Evolutionary conservation across 73 alveolate genomes (phyloP).

Genomic region (Tetrahymena thermophila): DNA sequence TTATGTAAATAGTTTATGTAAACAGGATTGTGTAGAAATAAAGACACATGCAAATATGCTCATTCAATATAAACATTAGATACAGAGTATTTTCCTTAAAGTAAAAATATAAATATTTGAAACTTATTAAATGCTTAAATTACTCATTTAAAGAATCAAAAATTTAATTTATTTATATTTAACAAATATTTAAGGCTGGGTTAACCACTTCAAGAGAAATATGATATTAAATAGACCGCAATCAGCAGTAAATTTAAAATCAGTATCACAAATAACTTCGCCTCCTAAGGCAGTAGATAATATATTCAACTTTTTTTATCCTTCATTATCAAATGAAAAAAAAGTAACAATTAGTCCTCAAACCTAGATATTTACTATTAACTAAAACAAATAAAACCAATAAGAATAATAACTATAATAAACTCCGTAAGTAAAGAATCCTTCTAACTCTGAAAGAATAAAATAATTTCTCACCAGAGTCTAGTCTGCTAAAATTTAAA

Average conservation of each 20-base stretch:
- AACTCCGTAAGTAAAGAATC: background rate
- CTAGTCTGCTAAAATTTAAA: background rate
- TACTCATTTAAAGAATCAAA: too few species aligned
- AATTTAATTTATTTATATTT: background rate
- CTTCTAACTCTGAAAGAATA: background rate
- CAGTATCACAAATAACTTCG: background rate
- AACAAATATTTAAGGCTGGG: background rate
- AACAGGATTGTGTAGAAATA: background rate
- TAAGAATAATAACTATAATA: background rate
- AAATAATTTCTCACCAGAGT: background rate
- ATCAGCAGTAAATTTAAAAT: background rate
- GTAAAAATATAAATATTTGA: background rate
- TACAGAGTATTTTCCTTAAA: background rate
- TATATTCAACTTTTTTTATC: background rate
- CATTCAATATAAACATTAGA: background rate
- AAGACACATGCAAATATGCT: background rate
- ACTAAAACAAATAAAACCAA: background rate
- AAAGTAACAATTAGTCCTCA: background rate
- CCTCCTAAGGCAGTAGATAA: background rate
- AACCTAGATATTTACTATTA: background rate
- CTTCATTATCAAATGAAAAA: background rate
- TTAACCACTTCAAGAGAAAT: background rate
- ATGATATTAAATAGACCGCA: background rate
- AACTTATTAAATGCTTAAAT: background rate
- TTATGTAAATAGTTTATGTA: background rate